phyloP scores from a whole-genome alignment of 2,329 filamentous ascomycete species.

The Epichloe sylvatica region DNA sequence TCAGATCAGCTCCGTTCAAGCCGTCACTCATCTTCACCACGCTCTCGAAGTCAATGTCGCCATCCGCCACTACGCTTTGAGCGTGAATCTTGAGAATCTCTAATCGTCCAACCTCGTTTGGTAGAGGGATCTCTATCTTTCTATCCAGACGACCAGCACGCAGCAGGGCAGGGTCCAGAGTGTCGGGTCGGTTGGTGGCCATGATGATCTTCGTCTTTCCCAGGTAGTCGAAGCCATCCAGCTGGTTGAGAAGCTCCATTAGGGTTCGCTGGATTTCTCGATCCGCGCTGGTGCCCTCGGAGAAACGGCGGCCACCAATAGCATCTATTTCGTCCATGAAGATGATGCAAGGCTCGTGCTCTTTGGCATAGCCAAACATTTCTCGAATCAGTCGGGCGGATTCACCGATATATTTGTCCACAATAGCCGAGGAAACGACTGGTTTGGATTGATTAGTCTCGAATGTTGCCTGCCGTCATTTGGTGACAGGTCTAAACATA shows the following conservation, averaged over 20 bases:
- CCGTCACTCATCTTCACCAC: constrained; percentile 99
- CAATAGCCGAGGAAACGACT: constrained; percentile 98
- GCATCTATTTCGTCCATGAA: constrained; percentile 99
- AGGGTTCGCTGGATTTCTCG: constrained; percentile 95
- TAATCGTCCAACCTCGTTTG: constrained; percentile 88
- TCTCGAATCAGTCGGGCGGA: constrained; percentile 93
- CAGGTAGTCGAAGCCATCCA: constrained; percentile 97
- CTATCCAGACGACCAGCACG: constrained; percentile 87
- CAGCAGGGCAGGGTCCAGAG: constrained; percentile 81
- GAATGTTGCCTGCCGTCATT: background rate
- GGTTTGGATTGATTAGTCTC: constrained; percentile 10
- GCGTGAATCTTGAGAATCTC: constrained; percentile 98
- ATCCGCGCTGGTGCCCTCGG: constrained; percentile 92
- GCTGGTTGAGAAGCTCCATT: constrained; percentile 97
- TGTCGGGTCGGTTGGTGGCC: constrained; percentile 96
- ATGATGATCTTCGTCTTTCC: constrained; percentile 99
- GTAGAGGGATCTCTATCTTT: constrained; percentile 94
- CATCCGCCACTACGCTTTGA: constrained; percentile 71
- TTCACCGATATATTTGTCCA: constrained; percentile 99
- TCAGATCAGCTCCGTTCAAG: constrained; percentile 89
- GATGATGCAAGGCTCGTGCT: constrained; percentile 98
- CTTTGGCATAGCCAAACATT: constrained; percentile 99
- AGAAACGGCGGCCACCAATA: constrained; percentile 92
- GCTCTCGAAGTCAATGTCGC: constrained; percentile 96
- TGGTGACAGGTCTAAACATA: constrained; percentile 24